These are phyloP conservation scores for Ogataea kodamae DNA, from an alignment of 805 yeast species.

Conservation along the genomic window DNA sequence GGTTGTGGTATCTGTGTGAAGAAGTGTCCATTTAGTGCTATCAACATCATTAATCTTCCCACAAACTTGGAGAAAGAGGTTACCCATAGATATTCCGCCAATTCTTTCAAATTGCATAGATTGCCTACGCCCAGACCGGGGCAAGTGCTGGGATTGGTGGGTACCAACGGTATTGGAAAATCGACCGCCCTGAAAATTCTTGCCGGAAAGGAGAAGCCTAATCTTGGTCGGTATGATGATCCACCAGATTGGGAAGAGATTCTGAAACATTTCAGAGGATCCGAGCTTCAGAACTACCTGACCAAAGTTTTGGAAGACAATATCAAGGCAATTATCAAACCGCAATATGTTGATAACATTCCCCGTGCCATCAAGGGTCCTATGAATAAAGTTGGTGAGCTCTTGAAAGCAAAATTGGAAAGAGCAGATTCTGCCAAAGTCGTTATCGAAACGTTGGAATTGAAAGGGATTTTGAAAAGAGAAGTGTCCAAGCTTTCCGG, in stretches of 20 bases:
- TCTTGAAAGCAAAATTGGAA: slow-evolving; percentile 73
- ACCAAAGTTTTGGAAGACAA: slow-evolving; percentile 91
- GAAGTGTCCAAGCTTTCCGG: slow-evolving; percentile 90
- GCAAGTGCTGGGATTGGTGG: slow-evolving; percentile 95
- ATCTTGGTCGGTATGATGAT: slow-evolving; percentile 87
- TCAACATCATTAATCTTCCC: slow-evolving; percentile 91
- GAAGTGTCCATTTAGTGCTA: slow-evolving; percentile 97
- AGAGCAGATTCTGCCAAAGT: slow-evolving; percentile 64
- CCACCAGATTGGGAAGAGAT: slow-evolving; percentile 99
- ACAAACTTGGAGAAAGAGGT: slow-evolving; percentile 90
- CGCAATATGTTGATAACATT: slow-evolving; percentile 96
- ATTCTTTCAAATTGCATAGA: slow-evolving; percentile 94
- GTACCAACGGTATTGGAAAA: slow-evolving; percentile 99
- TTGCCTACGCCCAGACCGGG: slow-evolving; percentile 99
- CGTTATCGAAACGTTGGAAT: slow-evolving; percentile 68
- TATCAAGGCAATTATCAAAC: slow-evolving; percentile 95
- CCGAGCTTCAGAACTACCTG: slow-evolving; percentile 94
- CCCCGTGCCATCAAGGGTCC: slow-evolving; percentile 96
- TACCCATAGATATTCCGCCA: slow-evolving; percentile 96
- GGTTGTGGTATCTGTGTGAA: slow-evolving; percentile 99
- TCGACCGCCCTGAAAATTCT: slow-evolving; percentile 94
- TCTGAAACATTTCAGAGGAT: slow-evolving; percentile 88
- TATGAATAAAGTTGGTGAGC: slow-evolving; percentile 77
- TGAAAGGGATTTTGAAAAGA: slow-evolving; percentile 73
- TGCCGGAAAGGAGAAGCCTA: slow-evolving; percentile 97